Evolutionary conservation across 345 rosid species (phyloP), one percentile per base, ranked within the genome.

Genomic region (Salix purpurea): DNA sequence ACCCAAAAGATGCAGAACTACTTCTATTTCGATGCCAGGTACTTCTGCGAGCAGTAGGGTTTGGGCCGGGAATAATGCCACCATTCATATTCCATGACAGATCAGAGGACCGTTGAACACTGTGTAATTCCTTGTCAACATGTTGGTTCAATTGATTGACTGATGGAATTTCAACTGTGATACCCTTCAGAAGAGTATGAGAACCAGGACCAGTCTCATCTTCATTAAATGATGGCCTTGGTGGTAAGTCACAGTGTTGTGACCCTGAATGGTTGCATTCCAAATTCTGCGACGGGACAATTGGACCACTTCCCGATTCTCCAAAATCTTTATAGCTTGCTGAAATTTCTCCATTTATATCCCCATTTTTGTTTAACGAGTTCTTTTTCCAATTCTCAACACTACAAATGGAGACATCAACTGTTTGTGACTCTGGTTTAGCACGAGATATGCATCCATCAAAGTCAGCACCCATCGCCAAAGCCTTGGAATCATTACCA

Each of bases 41-140:
- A 74, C 98, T 93, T 87, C 96, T 89, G 54, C 89, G 97, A 70
- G 94, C 99, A 72, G 98, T 91, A 69, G 93, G 91, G 79, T 95
- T 95, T 73, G 92, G 90, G 78, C 93, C 90, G 13, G 92, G 90
- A 48, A 85, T 77, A 62, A 83, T 76, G 73, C 85, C 86, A 77
- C 91, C 89, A 76, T 85, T 89, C 87, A 81, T 85, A 77, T 86
- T 90, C 86, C 84, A 84, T 77, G 86, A 78, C 82, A 88, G 77
- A 76, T 85, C 90, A 76, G 81, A 74, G 81, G 92, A 78, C 34
- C 75, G 90, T 19, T 79, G 89, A 64, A 80, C 75, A 67, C 79
- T 71, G 65, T 77, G 82, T 4, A 28, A 76, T 72, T 82, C 88
- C 67, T 75, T 50, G 54, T 79, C 82, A 52, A 6, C 78, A 74